These are phyloP conservation scores for Peniophora sp. DNA, from an alignment of 1,284 basidiomycete species.

Conservation along the genomic window DNA sequence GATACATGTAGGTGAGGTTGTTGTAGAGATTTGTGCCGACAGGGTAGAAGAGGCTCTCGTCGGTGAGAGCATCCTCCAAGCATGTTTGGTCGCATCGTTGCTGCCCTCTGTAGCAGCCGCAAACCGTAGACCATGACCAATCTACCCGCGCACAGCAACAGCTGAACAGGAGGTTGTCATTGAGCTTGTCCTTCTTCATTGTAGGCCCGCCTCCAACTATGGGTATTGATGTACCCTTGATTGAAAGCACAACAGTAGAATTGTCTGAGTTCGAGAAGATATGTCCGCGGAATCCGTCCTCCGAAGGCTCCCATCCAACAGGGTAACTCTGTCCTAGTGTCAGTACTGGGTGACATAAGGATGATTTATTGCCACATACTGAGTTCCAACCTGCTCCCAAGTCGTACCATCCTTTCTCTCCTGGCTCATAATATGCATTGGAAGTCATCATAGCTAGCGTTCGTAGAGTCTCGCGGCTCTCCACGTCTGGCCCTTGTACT, in stretches of 20 bases:
- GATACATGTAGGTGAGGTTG: conserved; percentile 92
- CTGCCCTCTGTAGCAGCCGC: conserved; percentile 80
- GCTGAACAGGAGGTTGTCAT: conserved; percentile 93
- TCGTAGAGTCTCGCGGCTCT: conserved; percentile 72
- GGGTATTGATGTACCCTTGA: conserved; percentile 90
- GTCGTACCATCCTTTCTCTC: conserved; percentile 72
- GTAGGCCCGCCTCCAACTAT: conserved; percentile 78
- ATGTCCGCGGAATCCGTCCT: conserved; percentile 87
- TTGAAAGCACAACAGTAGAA: conserved; percentile 79
- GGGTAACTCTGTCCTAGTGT: conserved; percentile 51
- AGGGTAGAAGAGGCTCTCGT: conserved; percentile 87
- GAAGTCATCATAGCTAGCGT: conserved; percentile 91
- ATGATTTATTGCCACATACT: conserved; percentile 26
- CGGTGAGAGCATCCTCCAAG: conserved; percentile 69
- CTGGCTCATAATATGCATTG: conserved; percentile 74
- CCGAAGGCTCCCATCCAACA: conserved; percentile 88
- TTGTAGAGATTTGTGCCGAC: conserved; percentile 88
- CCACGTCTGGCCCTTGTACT: conserved; percentile 59
- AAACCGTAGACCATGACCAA: conserved; percentile 94
- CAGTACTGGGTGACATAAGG: background rate
- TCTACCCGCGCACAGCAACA: conserved; percentile 95
- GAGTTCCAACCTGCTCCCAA: conserved; percentile 56
- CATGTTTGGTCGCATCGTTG: conserved; percentile 84
- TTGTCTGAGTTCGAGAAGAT: conserved; percentile 83
- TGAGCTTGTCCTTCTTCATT: conserved; percentile 84